Percentiles rank a stretch among this genome's conserved stretches.
These are phyloP conservation scores for Solanum piurae DNA, from an alignment of 257 asterid species.

Conservation along the genomic window DNA sequence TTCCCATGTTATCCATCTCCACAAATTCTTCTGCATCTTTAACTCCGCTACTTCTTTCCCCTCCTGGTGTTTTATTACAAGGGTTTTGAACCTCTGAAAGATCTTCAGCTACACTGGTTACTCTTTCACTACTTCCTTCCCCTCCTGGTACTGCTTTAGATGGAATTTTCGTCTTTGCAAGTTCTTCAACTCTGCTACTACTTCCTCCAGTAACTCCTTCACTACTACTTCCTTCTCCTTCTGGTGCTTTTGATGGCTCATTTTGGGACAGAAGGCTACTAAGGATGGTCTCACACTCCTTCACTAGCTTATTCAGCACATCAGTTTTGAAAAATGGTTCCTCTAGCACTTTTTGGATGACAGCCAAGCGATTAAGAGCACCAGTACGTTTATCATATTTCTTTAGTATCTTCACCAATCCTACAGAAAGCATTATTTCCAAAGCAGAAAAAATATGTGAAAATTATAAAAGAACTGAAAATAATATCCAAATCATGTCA, in stretches of 20 bases:
- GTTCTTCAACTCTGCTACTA: background rate
- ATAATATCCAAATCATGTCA: background rate
- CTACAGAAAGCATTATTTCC: background rate
- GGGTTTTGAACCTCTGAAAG: background rate
- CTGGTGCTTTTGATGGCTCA: background rate
- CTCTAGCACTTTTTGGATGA: constrained; percentile 4
- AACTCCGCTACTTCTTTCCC: constrained; percentile 8
- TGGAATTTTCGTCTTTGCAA: background rate
- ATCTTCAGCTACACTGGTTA: background rate
- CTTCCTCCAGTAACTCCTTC: too few species aligned
- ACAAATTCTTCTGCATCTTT: constrained; percentile 39
- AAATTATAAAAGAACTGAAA: background rate
- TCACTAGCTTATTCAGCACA: constrained; percentile 40
- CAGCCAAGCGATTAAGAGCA: constrained; percentile 5
- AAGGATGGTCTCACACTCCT: constrained; percentile 54
- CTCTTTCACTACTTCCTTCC: constrained; percentile 30
- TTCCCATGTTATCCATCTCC: constrained; percentile 49
- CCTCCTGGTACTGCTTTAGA: background rate
- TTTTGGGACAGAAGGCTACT: constrained; percentile 36
- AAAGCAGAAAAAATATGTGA: background rate
- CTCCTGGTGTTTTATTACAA: background rate
- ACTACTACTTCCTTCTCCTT: background rate
- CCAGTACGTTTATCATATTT: constrained; percentile 14
- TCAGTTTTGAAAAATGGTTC: constrained; percentile 6
- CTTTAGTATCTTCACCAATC: constrained; percentile 1